Base-by-base conservation (phyloP, 768 basidiomycete species). In the Boletus bicolor region DNA sequence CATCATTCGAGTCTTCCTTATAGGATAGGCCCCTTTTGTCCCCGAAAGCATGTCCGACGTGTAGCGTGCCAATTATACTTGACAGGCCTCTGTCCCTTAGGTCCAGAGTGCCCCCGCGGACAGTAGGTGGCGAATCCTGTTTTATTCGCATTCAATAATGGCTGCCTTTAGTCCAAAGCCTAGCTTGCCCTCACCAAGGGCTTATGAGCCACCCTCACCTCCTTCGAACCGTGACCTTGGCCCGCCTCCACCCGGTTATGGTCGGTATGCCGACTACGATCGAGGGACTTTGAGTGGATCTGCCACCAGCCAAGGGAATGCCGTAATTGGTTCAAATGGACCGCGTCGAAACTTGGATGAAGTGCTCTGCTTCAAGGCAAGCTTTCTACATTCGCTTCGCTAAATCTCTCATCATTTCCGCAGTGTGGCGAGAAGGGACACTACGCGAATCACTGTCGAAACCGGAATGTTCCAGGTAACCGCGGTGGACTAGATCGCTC, bases 341-440 rank as follows among this genome's bases (percentile, higher is more conserved):
- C 73, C 77, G 10, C 77, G 93, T 60, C 76, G 91, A 59, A 92
- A 93, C 64, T 70, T 92, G 62, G 87, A 92, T 54, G 86, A 91
- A 49, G 91, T 94, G 17, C 74, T 89, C 42, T 94, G 93, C 67
- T 92, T 93, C 78, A 94, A 91, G 82, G 89, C 86, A 68, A 55
- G 78, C 63, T 28, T 24, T 43, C 12, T 21, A n/a, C 43, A 54
- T 46, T 48, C 7, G 7, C 43, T 51, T 49, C 7, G 9, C 44
- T 52, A 38, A 26, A 35, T 43, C 61, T 28, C 48, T 56, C 35
- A 50, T 44, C 43, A 50, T 47, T 54, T 61, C 54, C 51, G 8
- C 58, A 93, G 87, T 97, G 94, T 65, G 91, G 91, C 37, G 86
- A 92, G 70, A 87, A 89, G 62, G 96, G 96, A 1, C 96, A 98